A percentile compares a stretch with the other conserved stretches of the same genome.
phyloP scores from a whole-genome alignment of 2,329 filamentous ascomycete genomes.

The Hymenoscyphus scutula region DNA sequence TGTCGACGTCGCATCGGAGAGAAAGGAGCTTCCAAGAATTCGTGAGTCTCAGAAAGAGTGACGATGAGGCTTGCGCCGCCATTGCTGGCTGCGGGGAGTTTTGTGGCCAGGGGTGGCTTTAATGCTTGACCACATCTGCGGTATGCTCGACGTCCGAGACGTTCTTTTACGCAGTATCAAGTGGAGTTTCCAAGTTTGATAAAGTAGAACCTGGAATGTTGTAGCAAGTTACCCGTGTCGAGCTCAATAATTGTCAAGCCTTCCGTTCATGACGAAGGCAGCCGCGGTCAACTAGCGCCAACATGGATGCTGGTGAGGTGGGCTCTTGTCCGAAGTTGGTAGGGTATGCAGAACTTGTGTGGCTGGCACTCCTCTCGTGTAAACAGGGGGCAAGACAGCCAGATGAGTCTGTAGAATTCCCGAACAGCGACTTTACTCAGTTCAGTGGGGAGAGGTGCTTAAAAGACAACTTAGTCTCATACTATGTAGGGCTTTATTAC shows the following conservation, averaged over 20 bases:
- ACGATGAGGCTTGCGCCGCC: slow-evolving; percentile 36
- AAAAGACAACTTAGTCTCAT: neutral
- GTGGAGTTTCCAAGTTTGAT: neutral
- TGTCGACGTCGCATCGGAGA: slow-evolving; percentile 42
- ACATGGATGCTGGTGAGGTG: neutral
- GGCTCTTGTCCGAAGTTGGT: neutral
- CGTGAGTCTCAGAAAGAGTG: slow-evolving; percentile 39
- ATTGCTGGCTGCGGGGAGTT: slow-evolving; percentile 20
- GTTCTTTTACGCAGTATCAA: neutral
- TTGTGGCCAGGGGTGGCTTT: slow-evolving; percentile 12
- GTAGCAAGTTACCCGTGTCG: slow-evolving; percentile 1
- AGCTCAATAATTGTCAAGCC: neutral
- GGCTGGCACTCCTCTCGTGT: slow-evolving; percentile 3
- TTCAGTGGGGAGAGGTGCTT: neutral
- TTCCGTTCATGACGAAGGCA: slow-evolving; percentile 4
- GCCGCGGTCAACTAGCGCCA: slow-evolving; percentile 3
- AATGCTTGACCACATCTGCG: slow-evolving; percentile 19
- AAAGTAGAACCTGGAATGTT: neutral
- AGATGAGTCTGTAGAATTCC: neutral
- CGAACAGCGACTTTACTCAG: neutral
- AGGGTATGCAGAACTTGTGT: neutral
- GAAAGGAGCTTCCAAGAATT: slow-evolving; percentile 40
- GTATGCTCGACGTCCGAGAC: slow-evolving; percentile 12
- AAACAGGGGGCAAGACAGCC: slow-evolving; percentile 1
- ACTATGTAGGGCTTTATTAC: neutral